Evolutionary conservation across 257 asterid genomes (phyloP).

Genomic region (Nicotiana attenuata): DNA sequence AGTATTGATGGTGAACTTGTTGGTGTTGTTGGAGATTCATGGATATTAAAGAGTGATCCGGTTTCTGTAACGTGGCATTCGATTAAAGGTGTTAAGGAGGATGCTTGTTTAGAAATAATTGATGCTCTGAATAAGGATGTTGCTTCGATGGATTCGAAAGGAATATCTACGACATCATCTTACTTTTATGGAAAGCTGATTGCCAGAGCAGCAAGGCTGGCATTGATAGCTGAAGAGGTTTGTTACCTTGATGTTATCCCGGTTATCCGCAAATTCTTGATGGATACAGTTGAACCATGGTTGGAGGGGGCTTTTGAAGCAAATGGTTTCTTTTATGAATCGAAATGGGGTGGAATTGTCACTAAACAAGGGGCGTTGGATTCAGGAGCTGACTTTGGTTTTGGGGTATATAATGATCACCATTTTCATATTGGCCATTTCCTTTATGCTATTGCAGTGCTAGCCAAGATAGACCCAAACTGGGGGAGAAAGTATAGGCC

Average conservation of each 20-base stretch:
- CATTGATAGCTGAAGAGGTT: slow-evolving; percentile 88
- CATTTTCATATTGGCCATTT: slow-evolving; percentile 90
- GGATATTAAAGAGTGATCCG: slow-evolving; percentile 73
- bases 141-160: slow-evolving; percentile 36
- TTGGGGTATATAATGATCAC: slow-evolving; percentile 83
- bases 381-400: slow-evolving; percentile 88
- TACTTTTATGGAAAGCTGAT: slow-evolving; percentile 78
- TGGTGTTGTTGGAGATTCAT: slow-evolving; percentile 86
- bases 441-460: slow-evolving; percentile 74
- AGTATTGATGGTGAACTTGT: slow-evolving; percentile 91
- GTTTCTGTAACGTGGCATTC: slow-evolving; percentile 90
- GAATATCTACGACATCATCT: slow-evolving; percentile 59
- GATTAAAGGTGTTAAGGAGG: slow-evolving; percentile 59
- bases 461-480: slow-evolving; percentile 75
- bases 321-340: slow-evolving; percentile 74
- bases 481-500: slow-evolving; percentile 84
- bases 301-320: slow-evolving; percentile 64
- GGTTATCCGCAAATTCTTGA: slow-evolving; percentile 55
- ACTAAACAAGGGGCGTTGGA: slow-evolving; percentile 72
- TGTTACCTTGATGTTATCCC: slow-evolving; percentile 58
- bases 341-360: slow-evolving; percentile 91
- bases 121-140: slow-evolving; percentile 64
- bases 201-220: slow-evolving; percentile 96
- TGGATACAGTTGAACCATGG: slow-evolving; percentile 92
- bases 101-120: slow-evolving; percentile 41